These are phyloP conservation scores for Geotrichum citri-aurantii DNA, from an alignment of 1,139 yeast species.

Conservation along the genomic window DNA sequence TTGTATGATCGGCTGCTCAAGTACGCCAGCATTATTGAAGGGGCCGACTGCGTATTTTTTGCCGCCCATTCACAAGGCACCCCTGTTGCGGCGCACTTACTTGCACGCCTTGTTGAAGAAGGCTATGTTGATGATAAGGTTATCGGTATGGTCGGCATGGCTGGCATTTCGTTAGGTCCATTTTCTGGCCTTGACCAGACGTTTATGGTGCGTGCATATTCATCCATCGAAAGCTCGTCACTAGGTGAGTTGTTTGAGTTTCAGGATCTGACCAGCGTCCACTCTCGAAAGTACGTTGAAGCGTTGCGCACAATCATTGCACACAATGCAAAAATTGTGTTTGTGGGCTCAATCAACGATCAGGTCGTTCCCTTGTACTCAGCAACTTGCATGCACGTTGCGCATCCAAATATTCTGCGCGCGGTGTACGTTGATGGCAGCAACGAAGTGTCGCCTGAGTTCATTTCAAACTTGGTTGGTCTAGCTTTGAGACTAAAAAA, in stretches of 20 bases:
- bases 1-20: conserved; percentile 66
- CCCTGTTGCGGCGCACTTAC: conserved; percentile 76
- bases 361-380: conserved; percentile 91
- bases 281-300: conserved; percentile 64
- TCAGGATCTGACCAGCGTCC: conserved; percentile 66
- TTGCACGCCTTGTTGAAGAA: conserved; percentile 64
- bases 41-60: conserved; percentile 78
- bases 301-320: conserved; percentile 59
- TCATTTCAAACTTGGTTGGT: conserved; percentile 47
- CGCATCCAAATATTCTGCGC: conserved; percentile 84
- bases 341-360: conserved; percentile 85
- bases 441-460: conserved; percentile 46
- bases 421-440: conserved; percentile 85
- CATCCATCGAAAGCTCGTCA: conserved; percentile 85
- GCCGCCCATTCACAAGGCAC: conserved; percentile 97
- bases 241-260: conserved; percentile 80
- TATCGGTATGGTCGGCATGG: conserved; percentile 84
- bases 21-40: conserved; percentile 63
- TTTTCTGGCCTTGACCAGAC: conserved; percentile 84
- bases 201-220: conserved; percentile 76
- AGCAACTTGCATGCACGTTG: conserved; percentile 71
- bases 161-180: conserved; percentile 92
- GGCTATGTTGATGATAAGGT: conserved; percentile 51
- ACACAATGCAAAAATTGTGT: conserved; percentile 69
- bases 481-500: conserved; percentile 40